Evolutionary conservation across 805 yeast genomes (phyloP).

Genomic region (Candida insectalens): DNA sequence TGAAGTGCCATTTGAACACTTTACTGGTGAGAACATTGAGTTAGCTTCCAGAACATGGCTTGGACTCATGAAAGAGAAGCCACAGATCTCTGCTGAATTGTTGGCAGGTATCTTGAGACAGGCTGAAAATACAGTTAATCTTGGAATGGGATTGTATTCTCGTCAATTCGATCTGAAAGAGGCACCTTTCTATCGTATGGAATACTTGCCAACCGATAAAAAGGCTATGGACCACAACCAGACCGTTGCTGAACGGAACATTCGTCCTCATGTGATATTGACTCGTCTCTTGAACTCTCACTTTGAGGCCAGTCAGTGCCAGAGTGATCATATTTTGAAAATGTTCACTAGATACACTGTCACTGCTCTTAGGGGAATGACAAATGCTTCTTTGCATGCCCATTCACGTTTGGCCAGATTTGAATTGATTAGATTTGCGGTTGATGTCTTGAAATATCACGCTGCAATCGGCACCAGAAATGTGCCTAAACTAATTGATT

Average conservation of each 20-base stretch:
- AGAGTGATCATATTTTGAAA: slow-evolving; percentile 59
- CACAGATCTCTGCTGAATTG: slow-evolving; percentile 46
- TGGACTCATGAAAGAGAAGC: slow-evolving; percentile 59
- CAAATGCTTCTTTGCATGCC: slow-evolving; percentile 71
- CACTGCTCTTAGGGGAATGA: slow-evolving; percentile 42
- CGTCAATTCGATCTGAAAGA: slow-evolving; percentile 39
- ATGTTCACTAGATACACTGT: slow-evolving; percentile 54
- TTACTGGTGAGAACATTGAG: slow-evolving; percentile 50
- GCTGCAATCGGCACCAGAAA: slow-evolving; percentile 36
- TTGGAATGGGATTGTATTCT: slow-evolving; percentile 56
- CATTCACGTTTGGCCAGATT: slow-evolving; percentile 67
- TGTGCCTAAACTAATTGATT: slow-evolving; percentile 32
- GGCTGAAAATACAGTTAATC: slow-evolving; percentile 60
- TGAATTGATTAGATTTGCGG: slow-evolving; percentile 60
- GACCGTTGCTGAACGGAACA: slow-evolving; percentile 32
- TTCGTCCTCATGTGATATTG: slow-evolving; percentile 60
- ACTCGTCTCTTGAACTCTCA: slow-evolving; percentile 62
- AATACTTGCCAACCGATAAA: slow-evolving; percentile 77
- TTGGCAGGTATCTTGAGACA: slow-evolving; percentile 58
- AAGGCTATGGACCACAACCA: slow-evolving; percentile 45
- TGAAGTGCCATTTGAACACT: slow-evolving; percentile 59
- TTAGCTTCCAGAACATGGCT: slow-evolving; percentile 75
- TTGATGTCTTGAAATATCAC: slow-evolving; percentile 55
- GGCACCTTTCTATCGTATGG: slow-evolving; percentile 71
- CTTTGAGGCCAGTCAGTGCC: slow-evolving; percentile 70